A percentile compares a stretch with the other conserved stretches of the same genome.
Evolutionary conservation across 2,329 filamentous ascomycete genomes (phyloP).

Genomic region (Sporothrix pseudoabietina): DNA sequence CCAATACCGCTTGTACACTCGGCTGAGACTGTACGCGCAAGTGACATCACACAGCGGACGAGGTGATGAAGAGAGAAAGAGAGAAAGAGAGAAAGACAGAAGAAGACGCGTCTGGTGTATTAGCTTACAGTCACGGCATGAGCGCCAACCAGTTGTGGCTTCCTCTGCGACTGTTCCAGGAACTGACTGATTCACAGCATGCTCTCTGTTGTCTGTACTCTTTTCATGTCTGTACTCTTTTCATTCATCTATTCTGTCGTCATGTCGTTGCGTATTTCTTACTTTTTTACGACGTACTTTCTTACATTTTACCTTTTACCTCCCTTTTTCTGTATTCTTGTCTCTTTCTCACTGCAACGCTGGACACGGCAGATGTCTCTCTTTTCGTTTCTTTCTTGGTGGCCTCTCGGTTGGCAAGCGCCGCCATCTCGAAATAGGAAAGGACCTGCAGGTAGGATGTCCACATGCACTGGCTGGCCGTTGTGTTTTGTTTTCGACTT

Average conservation of each 20-base stretch:
- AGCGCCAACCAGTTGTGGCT: not conserved
- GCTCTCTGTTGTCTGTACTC: not conserved
- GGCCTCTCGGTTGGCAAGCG: not conserved
- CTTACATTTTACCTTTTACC: not conserved
- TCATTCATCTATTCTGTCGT: not conserved
- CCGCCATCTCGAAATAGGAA: not conserved
- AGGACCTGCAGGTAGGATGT: not conserved
- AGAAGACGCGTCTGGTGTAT: not conserved
- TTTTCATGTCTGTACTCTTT: not conserved
- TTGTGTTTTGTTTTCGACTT: too few species aligned
- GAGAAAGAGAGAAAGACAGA: too few species aligned
- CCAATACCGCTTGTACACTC: not conserved
- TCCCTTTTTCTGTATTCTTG: not conserved
- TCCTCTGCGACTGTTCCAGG: not conserved
- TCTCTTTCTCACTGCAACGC: not conserved
- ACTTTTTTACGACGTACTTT: not conserved
- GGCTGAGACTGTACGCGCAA: not conserved
- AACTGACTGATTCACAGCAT: not conserved
- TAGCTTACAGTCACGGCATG: not conserved
- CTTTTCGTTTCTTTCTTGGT: not conserved
- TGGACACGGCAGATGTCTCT: not conserved
- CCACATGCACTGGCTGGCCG: not conserved
- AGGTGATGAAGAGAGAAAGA: not conserved
- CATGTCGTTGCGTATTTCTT: not conserved
- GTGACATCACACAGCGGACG: constrained; percentile 3